Conservation (phyloP, 2,329 filamentous ascomycete species). For the Meredithiella fracta region DNA sequence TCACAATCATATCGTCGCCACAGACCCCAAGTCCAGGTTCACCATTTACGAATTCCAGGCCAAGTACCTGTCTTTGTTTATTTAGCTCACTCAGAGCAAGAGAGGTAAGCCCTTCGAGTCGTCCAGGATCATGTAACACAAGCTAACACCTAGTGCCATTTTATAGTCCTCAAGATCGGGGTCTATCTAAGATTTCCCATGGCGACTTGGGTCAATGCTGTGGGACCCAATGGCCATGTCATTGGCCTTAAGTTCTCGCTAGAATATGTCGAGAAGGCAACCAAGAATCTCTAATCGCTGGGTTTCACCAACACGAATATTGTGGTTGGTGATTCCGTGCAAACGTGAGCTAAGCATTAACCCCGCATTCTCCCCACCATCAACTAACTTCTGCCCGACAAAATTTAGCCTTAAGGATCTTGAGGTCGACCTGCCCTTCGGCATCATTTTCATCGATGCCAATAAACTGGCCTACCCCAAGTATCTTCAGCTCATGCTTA, state of each 20-base stretch:
- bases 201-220: constrained; percentile 17
- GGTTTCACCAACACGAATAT: constrained; percentile 8
- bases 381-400: neutral
- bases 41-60: constrained; percentile 14
- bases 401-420: constrained; percentile 20
- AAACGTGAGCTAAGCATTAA: neutral
- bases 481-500: constrained; percentile 31
- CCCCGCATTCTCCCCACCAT: neutral
- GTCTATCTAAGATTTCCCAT: constrained; percentile 19
- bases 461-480: constrained; percentile 35
- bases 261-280: constrained; percentile 2
- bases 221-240: constrained; percentile 18
- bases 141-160: neutral
- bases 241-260: constrained; percentile 11
- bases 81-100: constrained; percentile 4
- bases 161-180: constrained; percentile 20
- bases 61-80: constrained; percentile 12
- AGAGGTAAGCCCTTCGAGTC: constrained; percentile 5
- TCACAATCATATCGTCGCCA: neutral
- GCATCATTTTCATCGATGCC: constrained; percentile 38
- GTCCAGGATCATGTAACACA: neutral
- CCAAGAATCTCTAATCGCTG: neutral
- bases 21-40: constrained; percentile 6
- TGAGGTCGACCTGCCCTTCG: constrained; percentile 28
- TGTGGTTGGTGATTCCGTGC: constrained; percentile 3